phyloP scores from a whole-genome alignment of 495 filamentous ascomycete species.

The Wilcoxina mikolae region DNA sequence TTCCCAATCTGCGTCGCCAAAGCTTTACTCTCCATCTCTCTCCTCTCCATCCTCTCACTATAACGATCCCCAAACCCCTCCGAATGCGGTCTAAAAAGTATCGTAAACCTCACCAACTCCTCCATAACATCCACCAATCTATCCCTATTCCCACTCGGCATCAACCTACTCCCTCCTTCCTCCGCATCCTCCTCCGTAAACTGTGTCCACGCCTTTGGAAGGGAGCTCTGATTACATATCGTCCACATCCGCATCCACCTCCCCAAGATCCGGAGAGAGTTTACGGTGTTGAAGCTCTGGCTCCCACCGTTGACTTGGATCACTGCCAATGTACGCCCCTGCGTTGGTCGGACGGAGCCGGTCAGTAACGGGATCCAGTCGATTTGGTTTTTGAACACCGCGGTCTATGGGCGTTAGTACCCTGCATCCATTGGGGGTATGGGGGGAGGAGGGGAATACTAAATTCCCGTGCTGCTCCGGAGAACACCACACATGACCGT shows the following conservation, averaged over 20 bases:
- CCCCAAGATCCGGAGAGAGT: conserved; percentile 51
- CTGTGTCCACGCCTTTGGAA: conserved; percentile 51
- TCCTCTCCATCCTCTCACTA: conserved; percentile 42
- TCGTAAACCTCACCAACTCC: conserved; percentile 61
- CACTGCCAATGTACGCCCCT: conserved; percentile 51
- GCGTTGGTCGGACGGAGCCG: conserved; percentile 51
- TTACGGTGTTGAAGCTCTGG: conserved; percentile 63
- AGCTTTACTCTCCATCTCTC: conserved; percentile 30
- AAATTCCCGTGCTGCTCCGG: conserved; percentile 60
- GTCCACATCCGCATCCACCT: conserved; percentile 70
- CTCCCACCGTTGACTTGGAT: conserved; percentile 52
- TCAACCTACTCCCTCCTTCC: conserved; percentile 40
- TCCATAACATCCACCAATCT: conserved; percentile 63
- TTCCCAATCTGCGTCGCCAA: too few relatives aligned
- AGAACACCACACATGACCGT: conserved; percentile 54
- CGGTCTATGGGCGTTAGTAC: conserved; percentile 34
- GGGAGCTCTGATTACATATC: conserved; percentile 53
- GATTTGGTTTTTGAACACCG: conserved; percentile 62
- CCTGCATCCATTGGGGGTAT: not conserved
- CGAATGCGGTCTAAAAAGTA: conserved; percentile 48
- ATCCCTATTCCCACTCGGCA: conserved; percentile 48
- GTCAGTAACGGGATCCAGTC: conserved; percentile 57
- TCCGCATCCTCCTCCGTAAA: conserved; percentile 38
- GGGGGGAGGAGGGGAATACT: conserved; percentile 28
- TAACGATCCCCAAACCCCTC: conserved; percentile 50